These are phyloP conservation scores for Agapanthus africanus DNA, from an alignment of 106 monocot genomes.

Conservation along the genomic window DNA sequence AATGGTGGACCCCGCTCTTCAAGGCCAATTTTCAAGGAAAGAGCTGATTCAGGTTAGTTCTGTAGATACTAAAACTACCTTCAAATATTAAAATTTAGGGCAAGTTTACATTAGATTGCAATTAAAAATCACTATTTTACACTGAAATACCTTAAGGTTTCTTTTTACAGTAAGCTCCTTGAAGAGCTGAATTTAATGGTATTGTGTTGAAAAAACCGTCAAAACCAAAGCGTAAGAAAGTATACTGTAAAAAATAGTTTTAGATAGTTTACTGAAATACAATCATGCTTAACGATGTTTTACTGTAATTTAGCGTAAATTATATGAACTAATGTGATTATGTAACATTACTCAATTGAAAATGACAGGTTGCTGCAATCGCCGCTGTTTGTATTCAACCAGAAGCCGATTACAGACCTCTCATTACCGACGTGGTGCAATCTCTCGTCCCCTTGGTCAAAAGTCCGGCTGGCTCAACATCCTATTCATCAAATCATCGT, in stretches of 20 bases:
- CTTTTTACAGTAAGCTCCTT: too few species aligned
- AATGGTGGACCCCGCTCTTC: constrained; percentile 83
- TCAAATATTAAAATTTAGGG: too few species aligned
- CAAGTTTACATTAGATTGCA: too few species aligned
- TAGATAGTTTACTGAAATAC: too few species aligned
- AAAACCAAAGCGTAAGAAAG: too few species aligned
- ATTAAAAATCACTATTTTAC: too few species aligned
- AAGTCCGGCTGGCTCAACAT: constrained; percentile 14
- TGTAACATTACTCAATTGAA: too few species aligned
- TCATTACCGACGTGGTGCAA: constrained; percentile 92
- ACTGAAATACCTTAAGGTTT: too few species aligned
- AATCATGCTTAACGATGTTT: too few species aligned
- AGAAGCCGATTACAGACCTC: constrained; percentile 88
- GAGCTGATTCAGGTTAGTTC: constrained; percentile 65
- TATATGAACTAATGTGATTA: background rate
- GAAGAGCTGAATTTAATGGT: too few species aligned
- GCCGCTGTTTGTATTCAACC: constrained; percentile 92
- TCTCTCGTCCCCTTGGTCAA: constrained; percentile 78
- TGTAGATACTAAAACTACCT: background rate
- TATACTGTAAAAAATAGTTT: too few species aligned
- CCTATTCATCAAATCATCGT: constrained; percentile 28
- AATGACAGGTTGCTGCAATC: constrained; percentile 87
- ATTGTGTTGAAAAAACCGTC: too few species aligned
- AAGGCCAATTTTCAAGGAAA: constrained; percentile 74
- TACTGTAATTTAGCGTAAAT: background rate